These are phyloP conservation scores for Oligophagozyma castellii DNA, from an alignment of 1,139 yeast species.

Conservation along the genomic window DNA sequence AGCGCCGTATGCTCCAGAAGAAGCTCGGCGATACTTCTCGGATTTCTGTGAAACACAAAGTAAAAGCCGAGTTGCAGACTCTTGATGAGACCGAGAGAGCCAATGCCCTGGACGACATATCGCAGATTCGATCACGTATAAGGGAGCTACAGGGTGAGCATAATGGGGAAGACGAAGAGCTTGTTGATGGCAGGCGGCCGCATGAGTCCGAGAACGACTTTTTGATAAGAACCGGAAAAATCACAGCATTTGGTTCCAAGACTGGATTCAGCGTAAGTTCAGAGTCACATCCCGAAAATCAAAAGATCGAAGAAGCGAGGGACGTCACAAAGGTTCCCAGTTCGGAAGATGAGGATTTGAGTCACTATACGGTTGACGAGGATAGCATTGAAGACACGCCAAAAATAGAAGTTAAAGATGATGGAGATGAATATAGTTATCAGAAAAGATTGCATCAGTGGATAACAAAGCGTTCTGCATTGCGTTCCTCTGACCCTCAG, in stretches of 20 bases:
- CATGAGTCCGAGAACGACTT: conserved; percentile 72
- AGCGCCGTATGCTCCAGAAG: conserved; percentile 34
- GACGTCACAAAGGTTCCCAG: conserved; percentile 7
- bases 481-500: conserved; percentile 9
- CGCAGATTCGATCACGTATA: conserved; percentile 51
- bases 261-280: conserved; percentile 34
- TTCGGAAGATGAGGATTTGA: conserved; percentile 3
- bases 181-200: conserved; percentile 30
- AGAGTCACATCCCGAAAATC: conserved; percentile 5
- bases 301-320: conserved; percentile 12
- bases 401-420: conserved; percentile 40
- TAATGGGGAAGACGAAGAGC: conserved; percentile 9
- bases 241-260: conserved; percentile 82
- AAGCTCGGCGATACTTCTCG: conserved; percentile 43
- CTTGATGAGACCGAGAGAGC: conserved; percentile 39
- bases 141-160: conserved; percentile 16
- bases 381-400: conserved; percentile 7
- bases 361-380: conserved; percentile 6
- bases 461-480: conserved; percentile 34
- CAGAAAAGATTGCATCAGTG: conserved; percentile 47
- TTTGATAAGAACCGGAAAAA: conserved; percentile 76
- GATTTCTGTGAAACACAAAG: conserved; percentile 48
- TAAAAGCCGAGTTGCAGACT: conserved; percentile 42
- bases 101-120: conserved; percentile 43
- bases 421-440: conserved; percentile 60